These are phyloP conservation scores for Eucalyptus paniculata DNA, from an alignment of 345 rosid species.

Conservation along the genomic window DNA sequence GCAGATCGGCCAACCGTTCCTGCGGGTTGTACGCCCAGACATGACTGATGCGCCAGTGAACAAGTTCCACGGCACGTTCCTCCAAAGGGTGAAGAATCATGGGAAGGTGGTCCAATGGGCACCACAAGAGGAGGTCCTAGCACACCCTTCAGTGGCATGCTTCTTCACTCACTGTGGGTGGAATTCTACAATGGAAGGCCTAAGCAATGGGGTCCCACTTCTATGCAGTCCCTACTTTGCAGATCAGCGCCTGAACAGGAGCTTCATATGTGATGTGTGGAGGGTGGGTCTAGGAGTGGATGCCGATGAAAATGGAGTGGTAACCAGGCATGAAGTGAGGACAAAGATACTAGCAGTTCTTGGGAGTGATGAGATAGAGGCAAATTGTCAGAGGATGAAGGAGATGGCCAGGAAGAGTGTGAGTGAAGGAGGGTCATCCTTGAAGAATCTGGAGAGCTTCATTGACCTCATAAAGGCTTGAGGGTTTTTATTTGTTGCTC, in stretches of 20 bases:
- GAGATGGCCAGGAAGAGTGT: not conserved
- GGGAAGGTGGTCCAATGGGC: constrained; percentile 6
- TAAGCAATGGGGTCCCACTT: constrained; percentile 14
- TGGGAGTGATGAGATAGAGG: not conserved
- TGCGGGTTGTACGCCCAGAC: constrained; percentile 15
- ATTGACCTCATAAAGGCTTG: not conserved
- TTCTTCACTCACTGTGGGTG: constrained; percentile 27
- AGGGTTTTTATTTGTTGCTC: not conserved
- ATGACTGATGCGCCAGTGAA: not conserved
- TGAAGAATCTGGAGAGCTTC: not conserved
- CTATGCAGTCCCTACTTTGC: constrained; percentile 14
- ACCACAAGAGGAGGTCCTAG: constrained; percentile 7
- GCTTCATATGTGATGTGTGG: constrained; percentile 7
- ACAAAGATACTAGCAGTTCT: not conserved
- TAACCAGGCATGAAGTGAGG: not conserved
- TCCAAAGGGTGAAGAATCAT: not conserved
- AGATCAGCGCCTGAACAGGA: constrained; percentile 10
- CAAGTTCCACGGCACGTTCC: not conserved
- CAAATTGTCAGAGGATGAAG: not conserved
- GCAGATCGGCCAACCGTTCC: not conserved
- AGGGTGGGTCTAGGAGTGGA: not conserved
- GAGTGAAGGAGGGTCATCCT: not conserved
- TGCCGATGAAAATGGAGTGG: not conserved
- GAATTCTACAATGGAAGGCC: not conserved
- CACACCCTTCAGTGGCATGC: constrained; percentile 9